phyloP scores from a whole-genome alignment of 2,329 filamentous ascomycete genomes.

The Aspergillus fructus region DNA sequence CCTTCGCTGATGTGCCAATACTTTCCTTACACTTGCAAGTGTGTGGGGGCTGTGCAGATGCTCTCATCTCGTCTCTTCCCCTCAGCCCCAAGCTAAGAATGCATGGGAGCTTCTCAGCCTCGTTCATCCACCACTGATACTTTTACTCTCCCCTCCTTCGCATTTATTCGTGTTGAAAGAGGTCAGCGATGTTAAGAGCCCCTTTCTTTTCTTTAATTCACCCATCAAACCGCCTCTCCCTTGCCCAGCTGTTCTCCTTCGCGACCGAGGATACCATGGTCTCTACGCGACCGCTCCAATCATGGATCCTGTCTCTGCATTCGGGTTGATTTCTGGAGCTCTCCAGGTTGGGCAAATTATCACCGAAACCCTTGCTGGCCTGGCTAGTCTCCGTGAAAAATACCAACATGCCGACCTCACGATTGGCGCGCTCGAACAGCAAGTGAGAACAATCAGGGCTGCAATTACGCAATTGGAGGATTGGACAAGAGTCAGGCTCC shows the following conservation, averaged over 20 bases:
- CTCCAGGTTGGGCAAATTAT: slow-evolving; percentile 36
- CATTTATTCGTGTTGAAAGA: too few species aligned
- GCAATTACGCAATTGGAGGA: slow-evolving; percentile 38
- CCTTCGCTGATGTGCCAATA: too few species aligned
- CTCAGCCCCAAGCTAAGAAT: too few species aligned
- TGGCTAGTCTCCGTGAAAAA: slow-evolving; percentile 35
- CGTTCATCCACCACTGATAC: too few species aligned
- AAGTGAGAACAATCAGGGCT: slow-evolving; percentile 36
- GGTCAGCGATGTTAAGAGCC: too few species aligned
- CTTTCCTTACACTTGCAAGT: too few species aligned
- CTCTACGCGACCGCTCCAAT: slow-evolving; percentile 15
- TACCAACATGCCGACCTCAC: slow-evolving; percentile 39
- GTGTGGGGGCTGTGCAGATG: too few species aligned
- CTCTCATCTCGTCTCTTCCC: too few species aligned
- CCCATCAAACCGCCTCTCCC: background rate
- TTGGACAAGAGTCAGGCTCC: slow-evolving; percentile 29
- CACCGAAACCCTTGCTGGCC: slow-evolving; percentile 30
- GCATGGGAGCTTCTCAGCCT: too few species aligned
- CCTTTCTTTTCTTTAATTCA: too few species aligned
- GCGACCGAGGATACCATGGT: slow-evolving; percentile 1
- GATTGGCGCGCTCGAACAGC: slow-evolving; percentile 36
- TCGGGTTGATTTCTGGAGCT: slow-evolving; percentile 35
- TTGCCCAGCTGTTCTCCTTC: background rate
- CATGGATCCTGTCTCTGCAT: slow-evolving; percentile 36
- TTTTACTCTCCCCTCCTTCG: too few species aligned